Evolutionary conservation across 1,284 basidiomycete species (phyloP).

Genomic region (Golubevia sp.): DNA sequence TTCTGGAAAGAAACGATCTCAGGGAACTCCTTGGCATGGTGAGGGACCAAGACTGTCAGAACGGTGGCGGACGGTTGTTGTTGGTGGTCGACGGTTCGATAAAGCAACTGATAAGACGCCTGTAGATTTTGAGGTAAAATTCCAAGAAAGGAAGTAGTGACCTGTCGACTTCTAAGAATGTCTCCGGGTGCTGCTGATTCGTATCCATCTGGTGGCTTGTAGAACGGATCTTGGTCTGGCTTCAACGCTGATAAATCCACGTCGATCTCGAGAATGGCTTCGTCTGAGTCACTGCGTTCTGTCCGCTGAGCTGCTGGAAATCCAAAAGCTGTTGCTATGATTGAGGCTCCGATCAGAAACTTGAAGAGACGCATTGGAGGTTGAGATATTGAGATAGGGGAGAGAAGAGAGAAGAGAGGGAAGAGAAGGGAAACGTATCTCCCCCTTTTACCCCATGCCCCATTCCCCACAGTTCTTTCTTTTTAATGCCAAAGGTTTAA

Average conservation of each 20-base stretch:
- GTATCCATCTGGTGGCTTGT: conserved; percentile 4
- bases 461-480: too few relatives aligned
- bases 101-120: conserved; percentile 27
- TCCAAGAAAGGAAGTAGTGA: background rate
- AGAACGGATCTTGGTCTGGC: conserved; percentile 1
- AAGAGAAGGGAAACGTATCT: background rate
- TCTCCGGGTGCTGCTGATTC: background rate
- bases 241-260: background rate
- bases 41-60: background rate
- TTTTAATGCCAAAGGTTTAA: too few relatives aligned
- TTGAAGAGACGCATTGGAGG: too few relatives aligned
- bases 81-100: conserved; percentile 29
- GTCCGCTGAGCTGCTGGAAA: too few relatives aligned
- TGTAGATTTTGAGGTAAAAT: background rate
- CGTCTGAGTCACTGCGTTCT: too few relatives aligned
- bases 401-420: too few relatives aligned
- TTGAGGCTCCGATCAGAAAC: too few relatives aligned
- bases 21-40: background rate
- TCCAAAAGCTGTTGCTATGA: too few relatives aligned
- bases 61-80: conserved; percentile 1
- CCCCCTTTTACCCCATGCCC: too few relatives aligned
- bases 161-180: background rate
- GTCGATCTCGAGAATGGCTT: background rate
- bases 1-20: background rate
- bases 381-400: too few relatives aligned